Conservation (phyloP, 805 yeast species). For the Candida ovalis region DNA sequence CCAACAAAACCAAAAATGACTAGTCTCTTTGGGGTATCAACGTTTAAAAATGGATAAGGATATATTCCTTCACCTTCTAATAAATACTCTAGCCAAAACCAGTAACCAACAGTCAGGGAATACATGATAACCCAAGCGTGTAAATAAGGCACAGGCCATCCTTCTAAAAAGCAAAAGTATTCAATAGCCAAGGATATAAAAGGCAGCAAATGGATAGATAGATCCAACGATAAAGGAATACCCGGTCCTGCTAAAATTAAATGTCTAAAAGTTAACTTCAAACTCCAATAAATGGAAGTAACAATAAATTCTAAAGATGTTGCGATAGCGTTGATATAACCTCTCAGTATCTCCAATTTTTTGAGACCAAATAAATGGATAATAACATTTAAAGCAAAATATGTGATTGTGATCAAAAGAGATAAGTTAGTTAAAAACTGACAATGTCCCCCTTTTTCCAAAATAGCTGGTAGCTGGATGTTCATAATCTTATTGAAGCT, state of each 20-base stretch:
- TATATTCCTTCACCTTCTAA: conserved; percentile 40
- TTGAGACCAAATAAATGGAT: conserved; percentile 34
- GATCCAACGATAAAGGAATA: conserved; percentile 50
- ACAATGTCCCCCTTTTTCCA: conserved; percentile 58
- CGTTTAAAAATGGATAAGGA: conserved; percentile 69
- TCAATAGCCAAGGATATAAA: conserved; percentile 48
- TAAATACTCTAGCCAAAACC: conserved; percentile 46
- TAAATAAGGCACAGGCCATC: conserved; percentile 34
- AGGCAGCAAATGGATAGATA: conserved; percentile 60
- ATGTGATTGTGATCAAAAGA: conserved; percentile 42
- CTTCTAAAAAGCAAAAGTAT: conserved; percentile 49
- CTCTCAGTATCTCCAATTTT: conserved; percentile 27
- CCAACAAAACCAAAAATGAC: conserved; percentile 47
- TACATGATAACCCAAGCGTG: conserved; percentile 39
- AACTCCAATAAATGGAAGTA: conserved; percentile 65
- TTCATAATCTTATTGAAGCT: conserved; percentile 13
- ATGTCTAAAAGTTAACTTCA: conserved; percentile 47
- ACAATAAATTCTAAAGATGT: conserved; percentile 60
- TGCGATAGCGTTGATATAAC: conserved; percentile 48
- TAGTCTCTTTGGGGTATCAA: conserved; percentile 39
- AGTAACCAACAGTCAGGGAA: conserved; percentile 44
- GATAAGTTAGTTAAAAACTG: conserved; percentile 74
- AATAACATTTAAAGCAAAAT: conserved; percentile 36
- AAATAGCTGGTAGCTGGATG: conserved; percentile 42
- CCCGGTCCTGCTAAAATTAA: conserved; percentile 40